Evolutionary conservation across 2,329 filamentous ascomycete species (phyloP).

Genomic region (Thelonectria discophora): DNA sequence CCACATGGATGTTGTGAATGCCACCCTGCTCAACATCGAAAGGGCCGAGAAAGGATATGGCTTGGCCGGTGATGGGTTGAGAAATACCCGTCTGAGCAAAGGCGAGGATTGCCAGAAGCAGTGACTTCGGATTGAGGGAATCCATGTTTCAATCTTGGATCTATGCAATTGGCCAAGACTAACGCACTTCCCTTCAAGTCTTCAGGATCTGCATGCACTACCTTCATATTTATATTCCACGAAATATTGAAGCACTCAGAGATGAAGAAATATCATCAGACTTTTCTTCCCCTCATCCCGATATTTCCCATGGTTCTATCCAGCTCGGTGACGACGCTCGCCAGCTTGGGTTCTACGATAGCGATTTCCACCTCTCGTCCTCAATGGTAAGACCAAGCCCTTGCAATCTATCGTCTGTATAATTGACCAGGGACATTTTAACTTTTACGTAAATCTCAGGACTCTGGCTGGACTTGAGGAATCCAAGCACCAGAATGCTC

Average conservation of each 20-base stretch:
- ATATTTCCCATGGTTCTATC: background rate
- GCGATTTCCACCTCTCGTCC: background rate
- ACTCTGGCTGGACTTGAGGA: background rate
- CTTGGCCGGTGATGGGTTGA: conserved; percentile 13
- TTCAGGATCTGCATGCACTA: background rate
- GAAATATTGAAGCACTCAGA: background rate
- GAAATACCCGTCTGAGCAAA: background rate
- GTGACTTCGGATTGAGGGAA: conserved; percentile 1
- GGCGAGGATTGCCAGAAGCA: background rate
- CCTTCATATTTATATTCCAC: background rate
- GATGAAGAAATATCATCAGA: background rate
- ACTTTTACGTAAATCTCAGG: background rate
- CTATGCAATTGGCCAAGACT: background rate
- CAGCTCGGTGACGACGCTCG: background rate
- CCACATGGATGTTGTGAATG: conserved; percentile 29
- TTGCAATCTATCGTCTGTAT: no score
- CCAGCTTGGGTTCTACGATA: background rate
- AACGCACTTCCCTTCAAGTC: background rate
- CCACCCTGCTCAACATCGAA: conserved; percentile 19
- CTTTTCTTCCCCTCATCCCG: background rate
- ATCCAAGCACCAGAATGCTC: background rate
- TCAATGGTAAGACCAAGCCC: no score
- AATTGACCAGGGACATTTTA: background rate
- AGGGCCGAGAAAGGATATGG: conserved; percentile 15
- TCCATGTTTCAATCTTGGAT: background rate